Percentiles rank a stretch among this genome's conserved stretches.
Evolutionary conservation across 2,329 filamentous ascomycete species (phyloP).

Genomic region (Blastomyces gilchristii): DNA sequence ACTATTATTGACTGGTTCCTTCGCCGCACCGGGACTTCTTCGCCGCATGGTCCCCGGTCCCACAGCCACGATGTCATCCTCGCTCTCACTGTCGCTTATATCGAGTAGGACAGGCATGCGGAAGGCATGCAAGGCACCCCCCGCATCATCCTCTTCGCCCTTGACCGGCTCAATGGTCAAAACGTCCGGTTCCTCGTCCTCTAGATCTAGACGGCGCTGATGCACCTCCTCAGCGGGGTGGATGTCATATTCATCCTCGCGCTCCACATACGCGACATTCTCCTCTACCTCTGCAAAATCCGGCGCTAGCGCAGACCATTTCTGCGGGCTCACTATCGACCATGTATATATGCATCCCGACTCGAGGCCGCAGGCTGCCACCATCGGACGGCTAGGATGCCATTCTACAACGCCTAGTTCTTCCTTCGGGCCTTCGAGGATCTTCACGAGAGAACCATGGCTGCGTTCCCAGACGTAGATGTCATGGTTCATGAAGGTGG

Average conservation of each 20-base stretch:
- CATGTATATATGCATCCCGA: slow-evolving; percentile 90
- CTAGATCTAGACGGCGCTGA: slow-evolving; percentile 75
- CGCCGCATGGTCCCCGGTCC: slow-evolving; percentile 74
- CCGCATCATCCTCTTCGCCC: slow-evolving; percentile 42
- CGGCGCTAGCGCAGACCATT: slow-evolving; percentile 92
- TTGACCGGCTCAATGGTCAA: slow-evolving; percentile 62
- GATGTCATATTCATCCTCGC: slow-evolving; percentile 96
- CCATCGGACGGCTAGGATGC: slow-evolving; percentile 79
- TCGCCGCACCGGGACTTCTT: slow-evolving; percentile 63
- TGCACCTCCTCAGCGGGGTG: slow-evolving; percentile 91
- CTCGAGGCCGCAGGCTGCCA: slow-evolving; percentile 86
- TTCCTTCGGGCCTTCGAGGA: slow-evolving; percentile 92
- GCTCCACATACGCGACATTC: slow-evolving; percentile 92
- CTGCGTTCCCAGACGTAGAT: slow-evolving; percentile 97
- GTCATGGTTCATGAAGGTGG: slow-evolving; percentile 96
- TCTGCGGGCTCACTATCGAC: slow-evolving; percentile 89
- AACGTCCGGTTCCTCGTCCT: slow-evolving; percentile 91
- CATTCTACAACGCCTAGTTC: slow-evolving; percentile 95
- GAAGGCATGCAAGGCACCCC: slow-evolving; percentile 52
- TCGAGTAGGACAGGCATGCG: slow-evolving; percentile 89
- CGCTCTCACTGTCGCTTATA: slow-evolving; percentile 86
- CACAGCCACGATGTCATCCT: slow-evolving; percentile 67
- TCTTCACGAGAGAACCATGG: slow-evolving; percentile 88
- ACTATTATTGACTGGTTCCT: slow-evolving; percentile 52
- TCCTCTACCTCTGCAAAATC: slow-evolving; percentile 98